These are phyloP conservation scores for Rhizopus arrhizus DNA, from an alignment of 371 early-diverging fungal genomes.

Conservation along the genomic window DNA sequence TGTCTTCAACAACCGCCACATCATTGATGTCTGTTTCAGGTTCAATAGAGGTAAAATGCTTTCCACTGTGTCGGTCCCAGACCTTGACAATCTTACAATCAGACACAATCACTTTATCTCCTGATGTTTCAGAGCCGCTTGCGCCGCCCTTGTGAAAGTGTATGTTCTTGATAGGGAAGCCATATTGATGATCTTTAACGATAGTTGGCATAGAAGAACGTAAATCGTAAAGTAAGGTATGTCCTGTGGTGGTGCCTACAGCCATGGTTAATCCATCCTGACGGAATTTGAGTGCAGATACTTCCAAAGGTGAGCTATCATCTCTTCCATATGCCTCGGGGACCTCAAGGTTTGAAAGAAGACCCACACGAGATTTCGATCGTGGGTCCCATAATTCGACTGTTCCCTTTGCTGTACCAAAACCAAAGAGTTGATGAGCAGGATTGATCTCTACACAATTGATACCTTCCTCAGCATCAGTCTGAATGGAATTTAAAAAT, in stretches of 20 bases:
- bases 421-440: slow-evolving; percentile 90
- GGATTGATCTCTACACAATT: slow-evolving; percentile 86
- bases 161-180: slow-evolving; percentile 92
- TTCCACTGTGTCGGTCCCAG: slow-evolving; percentile 84
- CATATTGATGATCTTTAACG: slow-evolving; percentile 95
- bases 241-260: slow-evolving; percentile 91
- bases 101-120: slow-evolving; percentile 81
- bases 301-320: slow-evolving; percentile 40
- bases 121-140: slow-evolving; percentile 40
- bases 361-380: slow-evolving; percentile 74
- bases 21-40: slow-evolving; percentile 94
- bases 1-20: slow-evolving; percentile 77
- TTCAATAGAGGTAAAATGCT: slow-evolving; percentile 89
- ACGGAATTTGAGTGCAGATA: slow-evolving; percentile 81
- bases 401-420: slow-evolving; percentile 86
- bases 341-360: slow-evolving; percentile 56
- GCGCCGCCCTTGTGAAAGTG: slow-evolving; percentile 75
- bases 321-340: slow-evolving; percentile 52
- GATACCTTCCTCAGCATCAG: slow-evolving; percentile 74
- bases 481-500: slow-evolving; percentile 83
- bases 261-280: slow-evolving; percentile 88
- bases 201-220: slow-evolving; percentile 81
- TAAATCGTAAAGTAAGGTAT: slow-evolving; percentile 93
- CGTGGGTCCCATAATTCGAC: slow-evolving; percentile 97
- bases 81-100: slow-evolving; percentile 92